Conservation (phyloP, 2,329 filamentous ascomycete species). For the Neonectria punicea region DNA sequence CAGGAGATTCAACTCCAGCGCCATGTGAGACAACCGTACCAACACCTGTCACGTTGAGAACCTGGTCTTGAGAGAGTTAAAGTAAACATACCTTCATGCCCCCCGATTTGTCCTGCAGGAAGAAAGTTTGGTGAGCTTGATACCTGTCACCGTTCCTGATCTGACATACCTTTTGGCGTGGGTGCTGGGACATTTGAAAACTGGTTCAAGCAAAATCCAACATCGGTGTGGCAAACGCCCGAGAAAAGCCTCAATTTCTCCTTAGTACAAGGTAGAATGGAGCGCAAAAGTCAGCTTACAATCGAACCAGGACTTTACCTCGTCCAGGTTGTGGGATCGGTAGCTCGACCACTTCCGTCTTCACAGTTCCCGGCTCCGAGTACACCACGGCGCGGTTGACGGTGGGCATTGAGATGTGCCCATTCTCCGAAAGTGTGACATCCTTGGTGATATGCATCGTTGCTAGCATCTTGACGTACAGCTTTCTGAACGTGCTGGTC, state of each 20-base stretch:
- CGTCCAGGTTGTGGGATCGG: conserved; percentile 13
- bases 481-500: no score
- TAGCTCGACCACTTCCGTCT: conserved; percentile 15
- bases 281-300: neutral
- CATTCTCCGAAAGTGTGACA: neutral
- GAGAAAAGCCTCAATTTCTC: conserved; percentile 8
- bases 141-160: neutral
- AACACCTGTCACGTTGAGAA: conserved; percentile 1
- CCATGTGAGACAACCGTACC: conserved; percentile 14
- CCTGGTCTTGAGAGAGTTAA: neutral
- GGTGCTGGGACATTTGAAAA: conserved; percentile 13
- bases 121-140: neutral
- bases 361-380: conserved; percentile 8
- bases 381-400: conserved; percentile 14
- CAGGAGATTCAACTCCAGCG: conserved; percentile 5
- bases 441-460: neutral
- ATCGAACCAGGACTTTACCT: conserved; percentile 17
- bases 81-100: conserved; percentile 16
- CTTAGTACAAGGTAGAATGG: no score
- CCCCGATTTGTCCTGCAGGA: conserved; percentile 18
- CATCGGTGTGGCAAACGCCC: conserved; percentile 23
- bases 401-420: neutral
- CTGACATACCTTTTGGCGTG: conserved; percentile 10
- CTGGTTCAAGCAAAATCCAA: conserved; percentile 16
- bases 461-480: neutral